A percentile compares a stretch with the other conserved stretches of the same genome.
phyloP scores from a whole-genome alignment of 2,329 filamentous ascomycete genomes.

The Hymenotorrendiella dingleyae region DNA sequence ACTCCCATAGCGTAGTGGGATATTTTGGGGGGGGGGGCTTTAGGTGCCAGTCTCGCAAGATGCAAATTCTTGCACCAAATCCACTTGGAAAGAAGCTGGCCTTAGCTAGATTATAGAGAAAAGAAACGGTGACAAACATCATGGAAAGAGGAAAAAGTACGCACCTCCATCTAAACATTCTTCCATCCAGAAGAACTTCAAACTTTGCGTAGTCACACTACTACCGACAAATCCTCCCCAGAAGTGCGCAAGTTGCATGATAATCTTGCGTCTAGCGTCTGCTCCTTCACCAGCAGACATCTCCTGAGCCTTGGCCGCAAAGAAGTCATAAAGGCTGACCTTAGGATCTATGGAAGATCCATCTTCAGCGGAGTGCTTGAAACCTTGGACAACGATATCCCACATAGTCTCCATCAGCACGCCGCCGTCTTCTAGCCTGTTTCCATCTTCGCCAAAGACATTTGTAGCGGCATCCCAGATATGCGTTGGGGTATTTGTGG shows the following conservation, averaged over 20 bases:
- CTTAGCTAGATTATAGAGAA: too few species aligned
- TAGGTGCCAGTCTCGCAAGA: too few species aligned
- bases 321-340: slow-evolving; percentile 46
- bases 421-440: slow-evolving; percentile 16
- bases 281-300: slow-evolving; percentile 33
- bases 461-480: slow-evolving; percentile 41
- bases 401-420: slow-evolving; percentile 39
- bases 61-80: too few species aligned
- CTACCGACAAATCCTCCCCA: slow-evolving; percentile 52
- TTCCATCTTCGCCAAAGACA: slow-evolving; percentile 37
- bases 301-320: slow-evolving; percentile 43
- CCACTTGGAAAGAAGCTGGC: too few species aligned
- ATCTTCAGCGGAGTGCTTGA: slow-evolving; percentile 46
- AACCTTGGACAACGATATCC: slow-evolving; percentile 47
- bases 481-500: slow-evolving; percentile 41
- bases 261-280: slow-evolving; percentile 32
- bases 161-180: slow-evolving; percentile 48
- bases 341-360: slow-evolving; percentile 41
- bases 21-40: too few species aligned
- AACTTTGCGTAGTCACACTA: slow-evolving; percentile 42
- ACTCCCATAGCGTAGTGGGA: too few species aligned
- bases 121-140: not conserved
- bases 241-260: slow-evolving; percentile 34
- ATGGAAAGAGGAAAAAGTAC: slow-evolving; percentile 5
- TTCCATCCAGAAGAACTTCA: slow-evolving; percentile 53